Base-by-base conservation (phyloP, 345 rosid species). In the Eucalyptus albens region DNA sequence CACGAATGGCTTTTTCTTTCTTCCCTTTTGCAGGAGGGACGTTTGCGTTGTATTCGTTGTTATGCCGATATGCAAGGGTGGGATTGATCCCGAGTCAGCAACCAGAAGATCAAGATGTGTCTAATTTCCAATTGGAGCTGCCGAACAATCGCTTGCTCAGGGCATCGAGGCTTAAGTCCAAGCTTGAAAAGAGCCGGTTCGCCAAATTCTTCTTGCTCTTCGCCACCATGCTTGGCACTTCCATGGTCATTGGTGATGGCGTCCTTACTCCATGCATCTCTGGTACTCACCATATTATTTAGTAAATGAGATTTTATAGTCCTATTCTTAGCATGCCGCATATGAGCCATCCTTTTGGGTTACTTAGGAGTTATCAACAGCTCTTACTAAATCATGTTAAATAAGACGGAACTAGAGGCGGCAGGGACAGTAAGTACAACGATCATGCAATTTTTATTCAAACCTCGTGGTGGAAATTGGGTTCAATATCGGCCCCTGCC, bases 191-290 rank as follows among this genome's bases (percentile, higher is more conserved):
- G 10, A 94, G 94, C 86, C 33, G 14, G 5, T 88, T 90, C 8
- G 93, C 92, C 69, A 95, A 94, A 87, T 53, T 89, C 50, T 88
- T 92, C 51, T 80, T 95, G 6, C 88, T 93, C 83, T 67, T 94
- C 17, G 90, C 91, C 81, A 93, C 96, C 88, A 90, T 95, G 94
- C 92, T 93, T 15, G 94, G 94, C 5, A 93, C 94, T 44, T 94
- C 96, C 90, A 94, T 95, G 96, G 94, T 95, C 91, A 88, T 95
- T 44, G 97, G 96, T 24, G 97, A 95, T 24, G 95, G 97, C 11
- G 87, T 95, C 90, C 95, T 95, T 53, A 93, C 95, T 29, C 96
- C 97, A 1, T 92, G 93, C 90, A 94, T 95, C 47, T 95, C 95
- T 31, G 95, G 95, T 94, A 80, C 5, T 8, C 21, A 40, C 45